Evolutionary conservation across 352 stramenopile genomes (phyloP).

Genomic region (Phytophthora cactorum): DNA sequence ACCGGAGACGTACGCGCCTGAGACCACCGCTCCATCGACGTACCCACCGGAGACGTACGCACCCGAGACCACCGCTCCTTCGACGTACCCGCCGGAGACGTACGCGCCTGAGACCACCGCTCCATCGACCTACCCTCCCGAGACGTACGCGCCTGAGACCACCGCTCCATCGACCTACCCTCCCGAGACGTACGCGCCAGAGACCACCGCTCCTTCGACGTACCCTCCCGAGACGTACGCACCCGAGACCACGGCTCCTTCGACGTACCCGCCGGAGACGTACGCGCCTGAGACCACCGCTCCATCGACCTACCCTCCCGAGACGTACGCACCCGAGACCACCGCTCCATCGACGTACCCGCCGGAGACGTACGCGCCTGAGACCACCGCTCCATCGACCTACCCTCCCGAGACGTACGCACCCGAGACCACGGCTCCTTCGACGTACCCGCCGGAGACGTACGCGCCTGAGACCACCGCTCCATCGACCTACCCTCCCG

Average conservation of each 20-base stretch:
- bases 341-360: constrained; percentile 5
- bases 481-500: constrained; percentile 2
- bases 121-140: background rate
- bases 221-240: background rate
- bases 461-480: constrained; percentile 5
- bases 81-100: background rate
- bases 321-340: background rate
- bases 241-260: background rate
- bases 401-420: constrained; percentile 9
- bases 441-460: constrained; percentile 14
- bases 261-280: background rate
- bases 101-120: background rate
- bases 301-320: background rate
- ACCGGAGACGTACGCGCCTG: background rate
- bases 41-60: background rate
- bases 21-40: background rate
- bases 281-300: background rate
- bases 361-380: constrained; percentile 1
- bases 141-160: background rate
- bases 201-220: background rate
- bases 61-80: background rate
- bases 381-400: background rate
- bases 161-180: background rate
- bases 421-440: constrained; percentile 5
- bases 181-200: background rate